Percentiles rank a stretch among this genome's conserved stretches.
Evolutionary conservation across 805 yeast species (phyloP).

Genomic region (Barnettozyma californica): DNA sequence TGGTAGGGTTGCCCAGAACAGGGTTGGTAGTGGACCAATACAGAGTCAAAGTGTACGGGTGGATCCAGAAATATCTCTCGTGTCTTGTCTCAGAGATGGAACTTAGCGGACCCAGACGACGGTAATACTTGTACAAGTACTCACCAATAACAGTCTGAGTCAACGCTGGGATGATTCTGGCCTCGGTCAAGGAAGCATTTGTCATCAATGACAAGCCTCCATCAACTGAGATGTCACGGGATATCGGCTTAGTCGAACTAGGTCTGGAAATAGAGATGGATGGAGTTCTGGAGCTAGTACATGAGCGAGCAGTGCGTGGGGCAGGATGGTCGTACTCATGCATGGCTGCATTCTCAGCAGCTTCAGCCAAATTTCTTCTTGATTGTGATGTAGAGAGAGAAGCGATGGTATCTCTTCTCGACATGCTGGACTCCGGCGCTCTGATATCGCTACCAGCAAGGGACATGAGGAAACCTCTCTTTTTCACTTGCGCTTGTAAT

Average conservation of each 20-base stretch:
- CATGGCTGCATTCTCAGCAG: constrained; percentile 26
- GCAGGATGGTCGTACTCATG: constrained; percentile 23
- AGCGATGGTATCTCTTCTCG: constrained; percentile 19
- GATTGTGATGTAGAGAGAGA: constrained; percentile 22
- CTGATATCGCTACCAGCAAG: constrained; percentile 17
- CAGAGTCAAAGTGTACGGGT: constrained; percentile 85
- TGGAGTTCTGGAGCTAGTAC: constrained; percentile 13
- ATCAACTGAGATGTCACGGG: constrained; percentile 24
- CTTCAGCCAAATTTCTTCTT: constrained; percentile 25
- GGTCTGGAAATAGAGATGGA: constrained; percentile 12
- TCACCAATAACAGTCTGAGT: constrained; percentile 95
- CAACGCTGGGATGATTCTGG: constrained; percentile 74
- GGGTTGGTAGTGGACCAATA: constrained; percentile 89
- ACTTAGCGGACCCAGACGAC: constrained; percentile 69
- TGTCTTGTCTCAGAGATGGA: constrained; percentile 74
- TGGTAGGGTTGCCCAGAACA: constrained; percentile 59
- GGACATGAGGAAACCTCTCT: constrained; percentile 40
- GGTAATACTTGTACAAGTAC: constrained; percentile 76
- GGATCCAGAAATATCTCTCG: constrained; percentile 92
- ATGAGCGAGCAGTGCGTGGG: constrained; percentile 15
- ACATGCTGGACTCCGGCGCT: constrained; percentile 8
- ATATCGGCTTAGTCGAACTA: constrained; percentile 14
- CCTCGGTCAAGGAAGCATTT: constrained; percentile 58
- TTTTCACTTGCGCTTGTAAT: constrained; percentile 40
- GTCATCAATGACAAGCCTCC: constrained; percentile 42